Percentiles rank a stretch among this genome's conserved stretches.
These are phyloP conservation scores for Zymoseptoria crescenta DNA, from an alignment of 2,329 filamentous ascomycete genomes.

Conservation along the genomic window DNA sequence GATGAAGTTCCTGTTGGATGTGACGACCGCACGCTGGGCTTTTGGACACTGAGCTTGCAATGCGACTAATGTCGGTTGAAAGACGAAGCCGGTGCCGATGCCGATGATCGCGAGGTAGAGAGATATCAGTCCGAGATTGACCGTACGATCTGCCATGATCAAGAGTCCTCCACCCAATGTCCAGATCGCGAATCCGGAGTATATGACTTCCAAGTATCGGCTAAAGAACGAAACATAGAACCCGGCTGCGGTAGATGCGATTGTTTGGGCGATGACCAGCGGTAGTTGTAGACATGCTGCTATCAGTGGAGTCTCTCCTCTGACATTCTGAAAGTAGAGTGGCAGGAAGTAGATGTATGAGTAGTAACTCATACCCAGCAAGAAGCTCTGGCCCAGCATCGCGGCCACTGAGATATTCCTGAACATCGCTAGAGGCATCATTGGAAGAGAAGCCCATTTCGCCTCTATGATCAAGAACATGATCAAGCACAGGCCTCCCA, in stretches of 20 bases:
- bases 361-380: slow-evolving; percentile 55
- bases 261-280: slow-evolving; percentile 42
- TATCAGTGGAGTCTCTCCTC: slow-evolving; percentile 36
- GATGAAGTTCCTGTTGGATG: slow-evolving; percentile 56
- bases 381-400: slow-evolving; percentile 51
- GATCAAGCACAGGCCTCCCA: slow-evolving; percentile 38
- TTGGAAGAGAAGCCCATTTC: slow-evolving; percentile 49
- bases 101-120: slow-evolving; percentile 46
- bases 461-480: slow-evolving; percentile 49
- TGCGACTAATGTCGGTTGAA: slow-evolving; percentile 50
- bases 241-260: slow-evolving; percentile 44
- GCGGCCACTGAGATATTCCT: slow-evolving; percentile 45
- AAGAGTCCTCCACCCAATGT: slow-evolving; percentile 48
- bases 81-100: slow-evolving; percentile 46
- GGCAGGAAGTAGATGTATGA: slow-evolving; percentile 48
- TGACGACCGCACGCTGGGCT: slow-evolving; percentile 53
- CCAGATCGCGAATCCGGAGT: slow-evolving; percentile 41
- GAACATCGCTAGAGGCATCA: slow-evolving; percentile 53
- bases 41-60: slow-evolving; percentile 43
- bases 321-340: slow-evolving; percentile 54
- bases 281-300: slow-evolving; percentile 48
- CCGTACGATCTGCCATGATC: slow-evolving; percentile 41
- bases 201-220: slow-evolving; percentile 54
- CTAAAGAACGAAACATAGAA: slow-evolving; percentile 51
- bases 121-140: slow-evolving; percentile 42